These are phyloP conservation scores for Microthlaspi erraticum DNA, from an alignment of 345 rosid species.

Conservation along the genomic window DNA sequence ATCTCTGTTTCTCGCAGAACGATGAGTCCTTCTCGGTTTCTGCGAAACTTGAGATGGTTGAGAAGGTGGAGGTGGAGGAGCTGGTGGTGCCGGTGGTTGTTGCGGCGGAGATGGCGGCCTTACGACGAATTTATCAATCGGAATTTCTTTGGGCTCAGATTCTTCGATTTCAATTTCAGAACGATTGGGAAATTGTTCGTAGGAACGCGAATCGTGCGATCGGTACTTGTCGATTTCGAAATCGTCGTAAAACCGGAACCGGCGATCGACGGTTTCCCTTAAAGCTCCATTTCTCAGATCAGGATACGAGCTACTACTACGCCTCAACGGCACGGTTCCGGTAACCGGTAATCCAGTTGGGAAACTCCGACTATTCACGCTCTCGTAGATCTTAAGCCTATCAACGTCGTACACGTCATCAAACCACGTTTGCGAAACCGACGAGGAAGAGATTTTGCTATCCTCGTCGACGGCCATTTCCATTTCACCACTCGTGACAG, in stretches of 20 bases:
- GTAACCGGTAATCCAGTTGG: conserved; percentile 39
- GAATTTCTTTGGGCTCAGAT: conserved; percentile 58
- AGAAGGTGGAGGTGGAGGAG: conserved; percentile 48
- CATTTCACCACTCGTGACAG: conserved; percentile 16
- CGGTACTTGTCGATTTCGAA: conserved; percentile 56
- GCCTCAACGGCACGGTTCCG: conserved; percentile 56
- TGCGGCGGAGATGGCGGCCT: conserved; percentile 44
- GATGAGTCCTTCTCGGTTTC: conserved; percentile 48
- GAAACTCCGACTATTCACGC: conserved; percentile 21
- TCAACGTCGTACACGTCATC: conserved; percentile 43
- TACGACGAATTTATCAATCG: conserved; percentile 60
- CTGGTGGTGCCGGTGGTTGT: conserved; percentile 39
- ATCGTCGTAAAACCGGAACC: conserved; percentile 73
- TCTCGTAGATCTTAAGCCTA: conserved; percentile 47
- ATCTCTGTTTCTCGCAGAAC: conserved; percentile 48
- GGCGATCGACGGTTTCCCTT: conserved; percentile 52
- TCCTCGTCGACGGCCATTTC: conserved; percentile 17
- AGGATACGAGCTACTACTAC: conserved; percentile 79
- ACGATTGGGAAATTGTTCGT: conserved; percentile 37
- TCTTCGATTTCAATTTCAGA: conserved; percentile 46
- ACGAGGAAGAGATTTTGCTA: conserved; percentile 16
- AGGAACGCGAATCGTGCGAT: conserved; percentile 23
- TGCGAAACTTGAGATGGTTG: conserved; percentile 40
- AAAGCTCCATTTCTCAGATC: conserved; percentile 63
- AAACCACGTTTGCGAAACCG: conserved; percentile 53